Percentiles rank a stretch among this genome's conserved stretches.
These are phyloP conservation scores for Medicago arabica DNA, from an alignment of 306 rosid genomes.

Conservation along the genomic window DNA sequence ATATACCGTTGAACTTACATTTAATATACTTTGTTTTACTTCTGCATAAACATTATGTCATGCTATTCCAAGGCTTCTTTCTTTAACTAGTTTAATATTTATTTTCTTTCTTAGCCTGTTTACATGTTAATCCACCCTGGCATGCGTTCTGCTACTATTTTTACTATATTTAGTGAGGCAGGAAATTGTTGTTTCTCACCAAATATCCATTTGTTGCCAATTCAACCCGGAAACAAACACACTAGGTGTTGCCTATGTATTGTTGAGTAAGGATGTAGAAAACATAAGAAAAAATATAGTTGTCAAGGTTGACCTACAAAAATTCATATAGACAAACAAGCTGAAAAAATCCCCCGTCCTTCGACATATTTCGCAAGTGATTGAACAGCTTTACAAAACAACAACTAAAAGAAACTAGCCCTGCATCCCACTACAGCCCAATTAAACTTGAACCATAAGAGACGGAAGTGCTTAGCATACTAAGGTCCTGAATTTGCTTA, in stretches of 20 bases:
- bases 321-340: not conserved
- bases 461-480: constrained; percentile 4
- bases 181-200: not conserved
- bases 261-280: not conserved
- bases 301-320: not conserved
- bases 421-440: not conserved
- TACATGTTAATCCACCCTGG: not conserved
- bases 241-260: not conserved
- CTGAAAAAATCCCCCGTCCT: constrained; percentile 2
- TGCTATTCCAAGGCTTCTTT: no score
- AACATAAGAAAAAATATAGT: not conserved
- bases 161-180: not conserved
- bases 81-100: constrained; percentile 5
- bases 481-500: not conserved
- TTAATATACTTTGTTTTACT: not conserved
- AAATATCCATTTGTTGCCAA: not conserved
- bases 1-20: not conserved
- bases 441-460: not conserved
- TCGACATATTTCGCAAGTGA: not conserved
- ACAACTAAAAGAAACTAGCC: not conserved
- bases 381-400: constrained; percentile 2
- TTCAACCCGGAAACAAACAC: not conserved
- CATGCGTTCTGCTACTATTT: not conserved
- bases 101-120: not conserved
- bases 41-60: no score